A percentile compares a stretch with the other conserved stretches of the same genome.
Evolutionary conservation across 495 filamentous ascomycete species (phyloP).

Genomic region (Pyronema omphalodes): DNA sequence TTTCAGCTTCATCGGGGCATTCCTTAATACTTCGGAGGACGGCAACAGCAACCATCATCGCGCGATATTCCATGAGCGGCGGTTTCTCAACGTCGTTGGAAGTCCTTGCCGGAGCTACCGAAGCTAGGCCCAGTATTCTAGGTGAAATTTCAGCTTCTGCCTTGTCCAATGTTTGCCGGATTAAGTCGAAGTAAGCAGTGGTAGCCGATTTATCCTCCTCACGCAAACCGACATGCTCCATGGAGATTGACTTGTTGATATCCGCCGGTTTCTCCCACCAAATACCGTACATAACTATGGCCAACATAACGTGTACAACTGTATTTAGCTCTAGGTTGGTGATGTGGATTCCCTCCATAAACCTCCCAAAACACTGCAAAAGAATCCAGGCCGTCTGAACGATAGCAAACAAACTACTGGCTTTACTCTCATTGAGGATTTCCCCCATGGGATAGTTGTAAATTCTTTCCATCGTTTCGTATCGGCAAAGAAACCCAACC

Average conservation of each 20-base stretch:
- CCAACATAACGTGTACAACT: neutral
- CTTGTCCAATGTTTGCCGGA: neutral
- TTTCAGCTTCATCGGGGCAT: too few relatives aligned
- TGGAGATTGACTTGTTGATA: neutral
- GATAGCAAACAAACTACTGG: too few relatives aligned
- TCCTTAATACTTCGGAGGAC: too few relatives aligned
- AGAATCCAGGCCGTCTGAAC: neutral
- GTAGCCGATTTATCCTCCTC: neutral
- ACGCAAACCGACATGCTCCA: neutral
- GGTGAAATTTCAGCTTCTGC: too few relatives aligned
- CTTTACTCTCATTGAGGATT: slow-evolving; percentile 5
- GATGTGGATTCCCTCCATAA: neutral
- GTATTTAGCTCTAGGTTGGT: slow-evolving; percentile 3
- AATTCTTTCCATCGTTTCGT: neutral
- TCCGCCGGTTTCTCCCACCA: slow-evolving; percentile 7
- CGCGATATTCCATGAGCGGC: too few relatives aligned
- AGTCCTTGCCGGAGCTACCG: too few relatives aligned
- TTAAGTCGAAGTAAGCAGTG: neutral
- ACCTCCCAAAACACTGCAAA: neutral
- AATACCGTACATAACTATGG: neutral
- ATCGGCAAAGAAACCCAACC: neutral
- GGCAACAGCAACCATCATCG: too few relatives aligned
- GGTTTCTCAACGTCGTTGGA: too few relatives aligned
- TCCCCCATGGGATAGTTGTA: neutral
- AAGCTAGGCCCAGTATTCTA: too few relatives aligned